phyloP scores from a whole-genome alignment of 2,329 filamentous ascomycete genomes.

The Phyllosticta paracitricarpa region DNA sequence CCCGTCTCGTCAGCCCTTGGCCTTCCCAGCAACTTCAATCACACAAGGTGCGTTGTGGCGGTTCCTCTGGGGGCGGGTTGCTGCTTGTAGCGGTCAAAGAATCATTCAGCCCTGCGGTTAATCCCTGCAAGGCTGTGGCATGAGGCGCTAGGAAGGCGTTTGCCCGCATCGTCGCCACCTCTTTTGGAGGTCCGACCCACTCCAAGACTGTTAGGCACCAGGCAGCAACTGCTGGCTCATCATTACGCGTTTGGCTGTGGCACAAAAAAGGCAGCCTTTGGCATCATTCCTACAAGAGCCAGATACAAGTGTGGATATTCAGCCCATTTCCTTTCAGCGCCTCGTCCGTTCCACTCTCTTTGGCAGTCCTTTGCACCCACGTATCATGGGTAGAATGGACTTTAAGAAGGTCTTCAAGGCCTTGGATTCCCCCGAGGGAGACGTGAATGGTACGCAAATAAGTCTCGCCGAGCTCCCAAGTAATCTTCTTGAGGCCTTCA shows the following conservation, averaged over 20 bases:
- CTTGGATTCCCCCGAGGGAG: not conserved
- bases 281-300: not conserved
- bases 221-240: not conserved
- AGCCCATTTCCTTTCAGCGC: not conserved
- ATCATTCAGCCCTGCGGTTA: not conserved
- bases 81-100: not conserved
- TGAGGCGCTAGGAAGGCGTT: not conserved
- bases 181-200: not conserved
- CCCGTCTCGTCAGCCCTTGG: not conserved
- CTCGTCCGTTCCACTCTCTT: not conserved
- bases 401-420: not conserved
- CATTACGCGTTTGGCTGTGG: not conserved
- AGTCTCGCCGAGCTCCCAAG: constrained; percentile 29
- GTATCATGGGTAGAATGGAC: not conserved
- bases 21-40: not conserved
- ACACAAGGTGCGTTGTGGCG: too few species aligned
- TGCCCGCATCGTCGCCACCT: not conserved
- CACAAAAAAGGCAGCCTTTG: not conserved
- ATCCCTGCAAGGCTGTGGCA: not conserved
- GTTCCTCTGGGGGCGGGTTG: not conserved
- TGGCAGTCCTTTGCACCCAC: not conserved
- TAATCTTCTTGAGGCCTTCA: constrained; percentile 39
- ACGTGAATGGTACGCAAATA: constrained; percentile 12
- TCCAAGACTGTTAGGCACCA: not conserved
- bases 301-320: not conserved